These are phyloP conservation scores for Rhizopus arrhizus DNA, from an alignment of 371 early-diverging fungal species.

Conservation along the genomic window DNA sequence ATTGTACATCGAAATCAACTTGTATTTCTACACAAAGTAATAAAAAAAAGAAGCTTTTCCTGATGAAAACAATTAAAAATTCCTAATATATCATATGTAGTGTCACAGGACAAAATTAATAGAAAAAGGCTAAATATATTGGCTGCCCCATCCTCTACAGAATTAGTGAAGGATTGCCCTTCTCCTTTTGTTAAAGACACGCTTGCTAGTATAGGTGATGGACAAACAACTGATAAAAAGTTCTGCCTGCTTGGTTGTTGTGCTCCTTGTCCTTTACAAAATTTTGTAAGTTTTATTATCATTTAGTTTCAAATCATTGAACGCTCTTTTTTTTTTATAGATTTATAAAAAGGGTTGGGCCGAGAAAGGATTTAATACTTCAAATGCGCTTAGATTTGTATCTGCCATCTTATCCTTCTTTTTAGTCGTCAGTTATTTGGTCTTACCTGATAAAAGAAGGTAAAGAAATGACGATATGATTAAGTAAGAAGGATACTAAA, in stretches of 20 bases:
- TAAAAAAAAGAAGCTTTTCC: neutral
- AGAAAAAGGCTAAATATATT: constrained; percentile 12
- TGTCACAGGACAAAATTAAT: constrained; percentile 14
- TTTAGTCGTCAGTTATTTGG: constrained; percentile 59
- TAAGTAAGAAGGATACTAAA: neutral
- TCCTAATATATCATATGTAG: constrained; percentile 3
- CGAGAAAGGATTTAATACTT: constrained; percentile 51
- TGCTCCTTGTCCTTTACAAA: constrained; percentile 32
- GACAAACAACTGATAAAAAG: constrained; percentile 4
- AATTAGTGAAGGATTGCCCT: constrained; percentile 22
- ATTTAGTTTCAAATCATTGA: neutral
- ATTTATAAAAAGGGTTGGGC: constrained; percentile 55
- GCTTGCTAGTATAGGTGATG: constrained; percentile 7
- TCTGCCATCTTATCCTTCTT: constrained; percentile 56
- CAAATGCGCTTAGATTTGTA: constrained; percentile 54
- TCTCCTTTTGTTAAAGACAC: constrained; percentile 26
- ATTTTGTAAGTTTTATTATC: constrained; percentile 18
- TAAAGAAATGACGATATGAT: neutral
- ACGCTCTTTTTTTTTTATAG: constrained; percentile 12
- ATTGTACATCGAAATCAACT: constrained; percentile 17
- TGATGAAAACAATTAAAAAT: neutral
- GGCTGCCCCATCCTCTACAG: constrained; percentile 13
- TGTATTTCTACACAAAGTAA: constrained; percentile 7
- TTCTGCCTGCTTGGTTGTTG: constrained; percentile 28
- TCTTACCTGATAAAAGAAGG: constrained; percentile 65